A percentile compares a stretch with the other conserved stretches of the same genome.
These are phyloP conservation scores for Panicum virgatum DNA, from an alignment of 202 grass and related monocot species.

Conservation along the genomic window DNA sequence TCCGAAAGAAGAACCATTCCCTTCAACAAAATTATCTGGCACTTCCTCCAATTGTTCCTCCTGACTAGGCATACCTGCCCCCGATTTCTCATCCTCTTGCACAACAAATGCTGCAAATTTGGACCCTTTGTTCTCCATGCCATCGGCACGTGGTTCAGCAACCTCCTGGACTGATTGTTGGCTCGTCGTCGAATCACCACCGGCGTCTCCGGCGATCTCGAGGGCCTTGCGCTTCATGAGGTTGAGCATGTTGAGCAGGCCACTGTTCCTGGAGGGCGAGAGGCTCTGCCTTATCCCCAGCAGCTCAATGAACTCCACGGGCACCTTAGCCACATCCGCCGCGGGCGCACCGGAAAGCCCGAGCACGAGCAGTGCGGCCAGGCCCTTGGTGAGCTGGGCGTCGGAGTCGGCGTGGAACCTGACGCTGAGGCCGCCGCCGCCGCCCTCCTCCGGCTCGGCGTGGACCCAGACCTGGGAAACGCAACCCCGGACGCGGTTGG, in stretches of 20 bases:
- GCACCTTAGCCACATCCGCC: constrained; percentile 54
- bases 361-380: constrained; percentile 82
- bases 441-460: constrained; percentile 52
- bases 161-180: constrained; percentile 23
- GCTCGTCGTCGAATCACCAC: background rate
- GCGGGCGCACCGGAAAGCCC: constrained; percentile 76
- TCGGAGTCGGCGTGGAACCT: constrained; percentile 91
- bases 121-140: constrained; percentile 30
- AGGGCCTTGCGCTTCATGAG: constrained; percentile 92
- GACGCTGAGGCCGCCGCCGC: constrained; percentile 28
- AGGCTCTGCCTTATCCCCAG: constrained; percentile 83
- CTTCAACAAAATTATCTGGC: constrained; percentile 3
- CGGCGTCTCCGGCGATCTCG: constrained; percentile 35
- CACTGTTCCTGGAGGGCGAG: constrained; percentile 77
- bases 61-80: background rate
- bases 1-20: constrained; percentile 25
- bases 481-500: constrained; percentile 74
- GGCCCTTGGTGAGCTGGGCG: constrained; percentile 83
- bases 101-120: constrained; percentile 36
- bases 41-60: constrained; percentile 28
- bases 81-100: background rate
- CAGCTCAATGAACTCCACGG: constrained; percentile 65
- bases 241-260: constrained; percentile 86
- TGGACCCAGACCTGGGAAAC: constrained; percentile 96
- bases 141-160: background rate